Conservation (phyloP, 768 basidiomycete genomes). For the Suillus ampliporus region DNA sequence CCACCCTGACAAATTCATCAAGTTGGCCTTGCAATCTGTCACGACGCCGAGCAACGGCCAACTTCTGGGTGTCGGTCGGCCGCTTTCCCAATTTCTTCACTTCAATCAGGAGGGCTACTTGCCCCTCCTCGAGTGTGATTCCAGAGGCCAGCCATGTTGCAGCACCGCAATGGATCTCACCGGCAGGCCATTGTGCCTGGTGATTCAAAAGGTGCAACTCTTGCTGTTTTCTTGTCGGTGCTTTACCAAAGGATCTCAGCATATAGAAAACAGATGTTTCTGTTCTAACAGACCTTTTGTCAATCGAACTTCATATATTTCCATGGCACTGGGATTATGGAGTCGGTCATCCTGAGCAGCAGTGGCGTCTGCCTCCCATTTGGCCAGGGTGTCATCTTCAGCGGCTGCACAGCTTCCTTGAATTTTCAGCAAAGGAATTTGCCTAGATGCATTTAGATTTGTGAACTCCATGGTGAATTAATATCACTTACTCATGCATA, state of each 20-base stretch:
- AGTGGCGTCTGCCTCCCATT: background rate
- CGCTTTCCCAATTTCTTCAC: background rate
- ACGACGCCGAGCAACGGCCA: background rate
- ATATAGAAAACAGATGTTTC: fast-evolving
- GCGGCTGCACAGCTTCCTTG: background rate
- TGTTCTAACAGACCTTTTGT: conserved; percentile 1
- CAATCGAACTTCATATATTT: conserved; percentile 7
- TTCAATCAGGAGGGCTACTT: background rate
- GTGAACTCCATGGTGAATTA: too few species aligned
- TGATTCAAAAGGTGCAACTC: conserved; percentile 1
- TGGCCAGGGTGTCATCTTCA: background rate
- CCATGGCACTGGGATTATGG: background rate
- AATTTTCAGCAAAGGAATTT: conserved; percentile 2
- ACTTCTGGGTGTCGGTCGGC: background rate
- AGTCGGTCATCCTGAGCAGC: background rate
- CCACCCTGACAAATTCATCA: background rate
- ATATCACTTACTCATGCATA: conserved; percentile 15
- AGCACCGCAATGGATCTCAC: background rate
- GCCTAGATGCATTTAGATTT: background rate
- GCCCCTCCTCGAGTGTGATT: background rate
- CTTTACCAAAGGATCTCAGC: background rate
- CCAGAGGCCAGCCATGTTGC: background rate
- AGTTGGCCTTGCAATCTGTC: background rate
- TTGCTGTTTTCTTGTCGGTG: background rate
- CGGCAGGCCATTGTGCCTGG: background rate